These are phyloP conservation scores for Stevia rebaudiana DNA, from an alignment of 140 eudicot genomes.

Conservation along the genomic window DNA sequence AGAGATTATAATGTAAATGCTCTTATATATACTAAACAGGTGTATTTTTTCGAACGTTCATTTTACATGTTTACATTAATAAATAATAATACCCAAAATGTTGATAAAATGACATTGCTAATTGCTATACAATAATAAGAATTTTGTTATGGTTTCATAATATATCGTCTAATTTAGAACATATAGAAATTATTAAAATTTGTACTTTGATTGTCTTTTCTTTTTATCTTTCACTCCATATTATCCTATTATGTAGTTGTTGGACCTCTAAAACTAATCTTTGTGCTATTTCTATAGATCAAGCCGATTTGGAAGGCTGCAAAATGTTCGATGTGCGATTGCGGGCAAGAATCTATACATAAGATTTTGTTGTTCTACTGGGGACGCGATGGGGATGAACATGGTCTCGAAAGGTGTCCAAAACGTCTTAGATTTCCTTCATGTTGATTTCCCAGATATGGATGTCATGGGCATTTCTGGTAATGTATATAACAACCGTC, in stretches of 20 bases:
- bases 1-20: too few species aligned
- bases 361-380: slow-evolving; percentile 36
- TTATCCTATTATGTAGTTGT: neutral
- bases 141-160: too few species aligned
- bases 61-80: too few species aligned
- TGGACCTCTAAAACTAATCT: neutral
- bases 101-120: too few species aligned
- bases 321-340: slow-evolving; percentile 28
- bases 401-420: slow-evolving; percentile 50
- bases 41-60: too few species aligned
- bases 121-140: too few species aligned
- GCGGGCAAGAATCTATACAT: slow-evolving; percentile 41
- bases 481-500: neutral
- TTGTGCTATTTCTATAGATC: slow-evolving; percentile 13
- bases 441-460: slow-evolving; percentile 40
- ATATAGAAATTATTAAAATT: too few species aligned
- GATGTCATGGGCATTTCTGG: slow-evolving; percentile 48
- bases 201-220: too few species aligned
- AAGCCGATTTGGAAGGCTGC: slow-evolving; percentile 39
- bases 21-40: too few species aligned
- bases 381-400: slow-evolving; percentile 54
- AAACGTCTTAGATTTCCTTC: slow-evolving; percentile 38
- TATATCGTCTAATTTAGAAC: too few species aligned
- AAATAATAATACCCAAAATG: too few species aligned
- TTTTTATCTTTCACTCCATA: too few species aligned